Base-by-base conservation (phyloP, 768 basidiomycete species). In the Imleria badia region DNA sequence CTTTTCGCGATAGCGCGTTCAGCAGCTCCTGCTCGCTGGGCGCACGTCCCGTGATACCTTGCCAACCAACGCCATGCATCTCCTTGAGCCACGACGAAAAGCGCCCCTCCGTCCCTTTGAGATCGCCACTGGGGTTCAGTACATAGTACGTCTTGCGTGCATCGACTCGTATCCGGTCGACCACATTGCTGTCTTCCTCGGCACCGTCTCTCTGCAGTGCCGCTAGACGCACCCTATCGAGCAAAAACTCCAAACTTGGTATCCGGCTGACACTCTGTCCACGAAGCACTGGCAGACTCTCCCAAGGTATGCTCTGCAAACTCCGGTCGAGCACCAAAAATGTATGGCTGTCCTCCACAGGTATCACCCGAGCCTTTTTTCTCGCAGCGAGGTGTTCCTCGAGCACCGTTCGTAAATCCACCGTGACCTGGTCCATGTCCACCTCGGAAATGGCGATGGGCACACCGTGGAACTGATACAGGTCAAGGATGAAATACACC, bases 311-410 rank as follows among this genome's bases (percentile, higher is more conserved):
- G 0, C 85, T 83, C 64, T 94, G 91, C 12, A 95, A 74, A 54
- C 90, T 86, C 72, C 91, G 91, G 71, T 98, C 97, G 45, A 98
- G 78, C 19, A 96, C 81, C 56, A 98, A 76, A 74, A 98, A 96
- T 34, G 86, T 71, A 65, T 98, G 96, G 39, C 84, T 78, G 62
- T 90, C 87, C 6, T 73, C 60, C 26, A 62, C 67, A 6, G 48
- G 57, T 14, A 52, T 43, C 20, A 60, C 63, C 50, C 60, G 61
- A 62, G 61, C 73, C 56, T 55, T 63, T 71, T 78, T 70, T n/a
- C 62, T 58, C 17, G 47, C 56, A 22, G 73, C 72, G 3, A 78
- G 73, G 60, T 90, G 82, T 52, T 94, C 92, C 62, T 93, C 88
- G 7, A 98, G 75, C 1, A 83, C 83, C 0, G 73, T 71, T 20